Evolutionary conservation across 2,329 filamentous ascomycete genomes (phyloP).

Genomic region (Fusarium sp.): DNA sequence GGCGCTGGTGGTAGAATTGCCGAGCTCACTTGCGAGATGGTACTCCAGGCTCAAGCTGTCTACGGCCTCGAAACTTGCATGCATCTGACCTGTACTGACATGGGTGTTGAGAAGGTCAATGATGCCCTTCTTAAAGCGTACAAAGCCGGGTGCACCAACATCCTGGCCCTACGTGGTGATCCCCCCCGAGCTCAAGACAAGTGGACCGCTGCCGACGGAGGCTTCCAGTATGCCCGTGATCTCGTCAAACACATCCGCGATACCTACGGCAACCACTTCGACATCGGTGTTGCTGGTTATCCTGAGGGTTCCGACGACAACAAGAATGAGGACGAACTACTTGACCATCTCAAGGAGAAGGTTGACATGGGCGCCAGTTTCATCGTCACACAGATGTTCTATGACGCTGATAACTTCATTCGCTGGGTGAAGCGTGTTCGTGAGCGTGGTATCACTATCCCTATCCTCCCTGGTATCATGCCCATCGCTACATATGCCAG

Average conservation of each 20-base stretch:
- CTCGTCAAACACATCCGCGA: constrained; percentile 84
- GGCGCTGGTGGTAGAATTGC: constrained; percentile 92
- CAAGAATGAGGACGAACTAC: constrained; percentile 81
- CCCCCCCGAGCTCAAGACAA: constrained; percentile 93
- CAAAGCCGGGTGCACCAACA: constrained; percentile 96
- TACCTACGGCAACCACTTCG: constrained; percentile 80
- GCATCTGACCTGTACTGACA: constrained; percentile 98
- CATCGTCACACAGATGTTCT: constrained; percentile 99
- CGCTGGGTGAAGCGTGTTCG: constrained; percentile 89
- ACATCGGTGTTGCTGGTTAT: constrained; percentile 97
- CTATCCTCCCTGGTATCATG: constrained; percentile 90
- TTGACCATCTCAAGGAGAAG: constrained; percentile 96
- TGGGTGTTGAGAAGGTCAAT: constrained; percentile 92
- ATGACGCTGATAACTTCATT: constrained; percentile 95
- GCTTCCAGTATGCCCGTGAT: constrained; percentile 92
- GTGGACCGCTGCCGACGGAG: constrained; percentile 87
- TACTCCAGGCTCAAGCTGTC: constrained; percentile 91
- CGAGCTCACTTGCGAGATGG: constrained; percentile 96
- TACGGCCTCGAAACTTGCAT: constrained; percentile 98
- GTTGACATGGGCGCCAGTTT: constrained; percentile 93
- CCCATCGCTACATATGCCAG: constrained; percentile 91
- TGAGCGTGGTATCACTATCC: constrained; percentile 82
- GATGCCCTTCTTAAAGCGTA: constrained; percentile 88
- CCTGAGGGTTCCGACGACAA: constrained; percentile 96
- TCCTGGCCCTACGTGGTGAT: constrained; percentile 91